Evolutionary conservation across 208 protist species (phyloP), one percentile per base, ranked within the genome.

Genomic region (Crithidia fasciculata): DNA sequence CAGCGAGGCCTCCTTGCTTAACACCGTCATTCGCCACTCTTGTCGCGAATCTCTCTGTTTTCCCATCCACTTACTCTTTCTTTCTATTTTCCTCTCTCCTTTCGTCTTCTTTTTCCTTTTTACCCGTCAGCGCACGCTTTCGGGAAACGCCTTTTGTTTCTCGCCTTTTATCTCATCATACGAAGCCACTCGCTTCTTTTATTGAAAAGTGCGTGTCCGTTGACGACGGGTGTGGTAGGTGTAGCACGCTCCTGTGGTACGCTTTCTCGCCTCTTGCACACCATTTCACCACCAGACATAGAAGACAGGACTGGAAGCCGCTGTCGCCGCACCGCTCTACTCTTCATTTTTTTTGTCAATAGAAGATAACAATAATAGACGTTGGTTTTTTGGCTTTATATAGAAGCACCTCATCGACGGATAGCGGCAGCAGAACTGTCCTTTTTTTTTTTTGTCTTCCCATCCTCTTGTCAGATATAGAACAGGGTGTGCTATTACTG

Each of bases 371-470:
- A 50, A 50, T 28, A 2, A 28, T 28, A 28, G 28, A 28, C 28
- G 28, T 28, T 1, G 28, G 0, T 28, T 28, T 28, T 28, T 28
- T n/a, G n/a, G n/a, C 28, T 28, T 28, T 28, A 54, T n/a, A 54
- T 54, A 54, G 50, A 54, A 10, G 50, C 19, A 54, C 50, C 50
- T 54, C 56, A 16, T 63, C 54, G 28, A 28, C 28, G 28, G 1
- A 28, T 28, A 28, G 28, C 28, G 28, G 28, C 28, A 28, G 28
- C 28, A 28, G 28, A 28, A 28, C 1, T 28, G 28, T 28, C 53
- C 13, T 59, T 44, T 59, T 37, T 44, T 59, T 37, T 69, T 47
- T 69, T 13, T 28, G 15, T n/a, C 47, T 69, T 59, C 47, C 13
- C 6, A 40, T 36, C 18, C 36, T 13, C 3, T 45, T 50, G 7